Evolutionary conservation across 495 filamentous ascomycete species (phyloP).

Genomic region (Penicillium silybi): DNA sequence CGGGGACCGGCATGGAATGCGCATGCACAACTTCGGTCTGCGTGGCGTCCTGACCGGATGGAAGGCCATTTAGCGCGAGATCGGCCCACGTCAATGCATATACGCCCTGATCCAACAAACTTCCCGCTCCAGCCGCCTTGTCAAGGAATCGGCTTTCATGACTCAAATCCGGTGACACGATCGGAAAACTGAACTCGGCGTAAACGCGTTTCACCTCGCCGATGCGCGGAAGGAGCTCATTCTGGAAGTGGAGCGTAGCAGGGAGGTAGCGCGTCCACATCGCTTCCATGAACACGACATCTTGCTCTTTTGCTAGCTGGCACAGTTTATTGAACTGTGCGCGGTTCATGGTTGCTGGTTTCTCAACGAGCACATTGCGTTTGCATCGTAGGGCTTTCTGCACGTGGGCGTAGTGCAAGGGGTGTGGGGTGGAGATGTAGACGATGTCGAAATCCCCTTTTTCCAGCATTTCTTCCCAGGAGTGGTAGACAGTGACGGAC

Average conservation of each 20-base stretch:
- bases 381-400: background rate
- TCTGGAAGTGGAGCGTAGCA: constrained; percentile 2
- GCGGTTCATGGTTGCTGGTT: constrained; percentile 7
- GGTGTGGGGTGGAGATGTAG: constrained; percentile 10
- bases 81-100: constrained; percentile 8
- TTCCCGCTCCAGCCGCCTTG: constrained; percentile 4
- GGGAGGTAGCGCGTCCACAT: constrained; percentile 10
- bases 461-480: constrained; percentile 4
- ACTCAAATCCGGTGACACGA: constrained; percentile 2
- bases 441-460: constrained; percentile 5
- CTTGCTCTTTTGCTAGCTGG: constrained; percentile 3
- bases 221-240: constrained; percentile 5
- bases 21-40: constrained; percentile 4
- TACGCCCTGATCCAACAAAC: constrained; percentile 7
- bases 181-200: constrained; percentile 3
- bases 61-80: constrained; percentile 5
- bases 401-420: constrained; percentile 4
- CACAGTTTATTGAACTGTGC: background rate
- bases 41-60: background rate
- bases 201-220: constrained; percentile 3
- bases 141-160: constrained; percentile 2
- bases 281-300: constrained; percentile 8
- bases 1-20: background rate
- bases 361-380: constrained; percentile 6
- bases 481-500: background rate